Conservation (phyloP, 2,329 filamentous ascomycete species). For the Dothideomycetes sp. region DNA sequence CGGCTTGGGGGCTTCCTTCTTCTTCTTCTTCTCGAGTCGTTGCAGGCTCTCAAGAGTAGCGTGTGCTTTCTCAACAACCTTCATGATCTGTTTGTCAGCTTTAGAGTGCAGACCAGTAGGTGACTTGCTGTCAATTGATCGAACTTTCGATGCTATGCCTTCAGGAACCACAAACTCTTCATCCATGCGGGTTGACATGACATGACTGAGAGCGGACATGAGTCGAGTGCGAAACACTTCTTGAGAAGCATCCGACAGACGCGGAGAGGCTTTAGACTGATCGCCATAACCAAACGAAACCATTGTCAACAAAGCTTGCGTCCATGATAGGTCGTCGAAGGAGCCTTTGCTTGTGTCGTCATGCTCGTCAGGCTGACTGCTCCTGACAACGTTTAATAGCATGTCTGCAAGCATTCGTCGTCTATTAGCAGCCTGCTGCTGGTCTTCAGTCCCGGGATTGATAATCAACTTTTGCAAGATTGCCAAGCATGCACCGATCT, state of each 20-base stretch:
- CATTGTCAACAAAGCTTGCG: slow-evolving; percentile 12
- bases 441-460: slow-evolving; percentile 34
- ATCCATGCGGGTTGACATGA: slow-evolving; percentile 24
- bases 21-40: slow-evolving; percentile 16
- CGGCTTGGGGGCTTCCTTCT: slow-evolving; percentile 21
- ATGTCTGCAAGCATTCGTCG: slow-evolving; percentile 42
- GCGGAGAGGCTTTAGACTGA: slow-evolving; percentile 14
- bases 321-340: slow-evolving; percentile 11
- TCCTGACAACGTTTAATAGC: slow-evolving; percentile 39
- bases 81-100: slow-evolving; percentile 7
- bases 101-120: slow-evolving; percentile 4
- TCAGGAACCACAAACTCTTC: slow-evolving; percentile 3
- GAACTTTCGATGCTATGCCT: slow-evolving; percentile 3
- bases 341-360: slow-evolving; percentile 8
- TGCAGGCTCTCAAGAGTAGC: slow-evolving; percentile 12
- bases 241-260: slow-evolving; percentile 35
- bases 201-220: slow-evolving; percentile 42
- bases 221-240: slow-evolving; percentile 44
- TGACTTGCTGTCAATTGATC: not conserved
- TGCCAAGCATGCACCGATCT: slow-evolving; percentile 27
- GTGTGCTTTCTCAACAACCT: slow-evolving; percentile 15
- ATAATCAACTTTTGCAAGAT: slow-evolving; percentile 30
- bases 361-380: slow-evolving; percentile 16
- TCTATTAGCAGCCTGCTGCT: slow-evolving; percentile 32
- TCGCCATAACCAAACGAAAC: slow-evolving; percentile 25